Base-by-base conservation (phyloP, 768 basidiomycete genomes). In the Leccinum arenicola region DNA sequence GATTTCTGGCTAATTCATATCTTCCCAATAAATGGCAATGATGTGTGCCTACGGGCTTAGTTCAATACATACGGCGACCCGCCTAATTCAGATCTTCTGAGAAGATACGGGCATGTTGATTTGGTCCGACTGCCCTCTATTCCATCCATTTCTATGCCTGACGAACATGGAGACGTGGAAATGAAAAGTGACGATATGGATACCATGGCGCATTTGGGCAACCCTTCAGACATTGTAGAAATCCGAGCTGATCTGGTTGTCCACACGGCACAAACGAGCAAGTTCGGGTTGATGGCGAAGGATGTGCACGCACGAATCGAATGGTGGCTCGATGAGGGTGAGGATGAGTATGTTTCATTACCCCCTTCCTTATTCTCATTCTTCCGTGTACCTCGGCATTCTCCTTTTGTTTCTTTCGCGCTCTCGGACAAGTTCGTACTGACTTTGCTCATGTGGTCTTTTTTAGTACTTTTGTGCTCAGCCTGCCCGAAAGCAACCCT, bases 31-130 rank as follows among this genome's bases (percentile, higher is more conserved):
- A 56, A 51, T 25, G 50, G 3, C 4, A 31, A 9, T 55, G 19
- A 14, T 8, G 33, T 4, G 40, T 51, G 5, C 19, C 12, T 17
- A 11, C n/a, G 19, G 6, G 17, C 35, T 21, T 64, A 95, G 93
- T 94, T 88, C 84, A 98, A 98, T 72, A 98, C 96, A 0, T 99
- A 98, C 71, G 93, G 89, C 27, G 91, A 95, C 67, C 88, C 85
- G 2, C 93, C 96, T 6, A 98, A 98, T 69, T 84, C 91, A 7
- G 95, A 95, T 64, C 83, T 99, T 8, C 81, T 99, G n/a, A 84
- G 97, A 48, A 85, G 91, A 57, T 98, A 96, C 68, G 97, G 97
- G 1, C 91, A 98, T 67, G 88, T 96, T 55, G 97, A 98, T 73
- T 68, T 86, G 29, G 70, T 95, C 17, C 82, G 80, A 9, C 70